These are phyloP conservation scores for Cnidoscolus chayamansa DNA, from an alignment of 441 rosid genomes.

Conservation along the genomic window DNA sequence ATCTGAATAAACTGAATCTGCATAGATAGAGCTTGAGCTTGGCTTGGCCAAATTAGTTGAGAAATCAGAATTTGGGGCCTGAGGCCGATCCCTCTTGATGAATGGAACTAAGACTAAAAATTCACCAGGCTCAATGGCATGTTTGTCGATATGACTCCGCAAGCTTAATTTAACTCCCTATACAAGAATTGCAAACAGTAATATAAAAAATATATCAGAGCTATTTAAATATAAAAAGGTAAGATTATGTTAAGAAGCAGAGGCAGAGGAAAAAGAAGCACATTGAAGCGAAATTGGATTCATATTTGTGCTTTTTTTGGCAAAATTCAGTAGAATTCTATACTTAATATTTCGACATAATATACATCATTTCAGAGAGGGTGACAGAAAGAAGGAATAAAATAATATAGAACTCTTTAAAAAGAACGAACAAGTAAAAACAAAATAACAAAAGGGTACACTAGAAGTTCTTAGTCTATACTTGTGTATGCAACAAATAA, in stretches of 20 bases:
- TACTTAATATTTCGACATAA: too few relatives aligned
- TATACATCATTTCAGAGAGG: too few relatives aligned
- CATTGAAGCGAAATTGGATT: too few relatives aligned
- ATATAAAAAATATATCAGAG: neutral
- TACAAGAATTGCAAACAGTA: conserved; percentile 7
- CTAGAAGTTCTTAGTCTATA: too few relatives aligned
- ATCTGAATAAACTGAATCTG: conserved; percentile 56
- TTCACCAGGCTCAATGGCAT: conserved; percentile 42
- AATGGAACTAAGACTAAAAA: conserved; percentile 69
- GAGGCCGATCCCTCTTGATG: conserved; percentile 52
- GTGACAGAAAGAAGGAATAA: too few relatives aligned
- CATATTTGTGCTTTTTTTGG: too few relatives aligned
- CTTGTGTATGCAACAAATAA: too few relatives aligned
- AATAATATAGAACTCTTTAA: too few relatives aligned
- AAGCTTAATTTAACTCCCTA: conserved; percentile 67
- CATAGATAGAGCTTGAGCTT: conserved; percentile 36
- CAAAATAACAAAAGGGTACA: too few relatives aligned
- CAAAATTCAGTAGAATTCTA: too few relatives aligned
- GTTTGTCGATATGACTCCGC: conserved; percentile 36
- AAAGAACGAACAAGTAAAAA: too few relatives aligned
- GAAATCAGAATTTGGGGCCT: conserved; percentile 34
- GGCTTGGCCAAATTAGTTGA: conserved; percentile 25
- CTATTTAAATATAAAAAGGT: neutral
- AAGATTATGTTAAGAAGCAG: neutral
- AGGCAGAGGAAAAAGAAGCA: too few relatives aligned